Evolutionary conservation across 805 yeast species (phyloP).

Genomic region (Candida odintsovae): DNA sequence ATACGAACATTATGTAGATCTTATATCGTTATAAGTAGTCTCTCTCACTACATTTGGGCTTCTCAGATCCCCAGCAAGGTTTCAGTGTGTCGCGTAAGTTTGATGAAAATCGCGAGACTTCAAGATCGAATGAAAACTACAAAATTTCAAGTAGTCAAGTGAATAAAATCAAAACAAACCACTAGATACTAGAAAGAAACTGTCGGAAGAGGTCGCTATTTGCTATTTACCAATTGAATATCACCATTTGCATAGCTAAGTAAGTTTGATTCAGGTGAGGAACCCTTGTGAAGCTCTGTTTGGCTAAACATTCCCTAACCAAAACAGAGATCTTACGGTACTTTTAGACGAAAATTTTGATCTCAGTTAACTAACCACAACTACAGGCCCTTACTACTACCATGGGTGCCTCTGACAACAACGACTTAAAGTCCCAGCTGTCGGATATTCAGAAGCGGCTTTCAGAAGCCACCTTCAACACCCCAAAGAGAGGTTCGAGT

Average conservation of each 20-base stretch:
- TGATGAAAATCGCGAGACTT: background rate
- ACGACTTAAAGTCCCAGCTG: constrained; percentile 35
- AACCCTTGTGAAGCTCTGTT: background rate
- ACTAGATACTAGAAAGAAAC: background rate
- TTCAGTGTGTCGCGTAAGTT: background rate
- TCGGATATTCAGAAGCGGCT: constrained; percentile 36
- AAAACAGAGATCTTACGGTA: background rate
- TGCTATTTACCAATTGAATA: background rate
- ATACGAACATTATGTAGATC: background rate
- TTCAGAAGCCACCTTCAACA: constrained; percentile 24
- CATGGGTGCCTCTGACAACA: constrained; percentile 13
- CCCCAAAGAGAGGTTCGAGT: constrained; percentile 18
- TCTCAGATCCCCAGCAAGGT: no score
- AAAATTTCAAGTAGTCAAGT: background rate
- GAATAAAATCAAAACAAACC: constrained; percentile 9
- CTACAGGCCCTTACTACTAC: background rate
- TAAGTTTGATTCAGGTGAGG: background rate
- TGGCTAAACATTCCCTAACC: background rate
- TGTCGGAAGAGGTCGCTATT: background rate
- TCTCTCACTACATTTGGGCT: no score
- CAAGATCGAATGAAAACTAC: constrained; percentile 1
- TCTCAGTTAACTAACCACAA: background rate
- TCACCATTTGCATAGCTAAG: background rate
- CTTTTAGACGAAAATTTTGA: background rate
- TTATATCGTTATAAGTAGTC: no score